These are phyloP conservation scores for Venturia oleaginea DNA, from an alignment of 2,329 filamentous ascomycete genomes.

Conservation along the genomic window DNA sequence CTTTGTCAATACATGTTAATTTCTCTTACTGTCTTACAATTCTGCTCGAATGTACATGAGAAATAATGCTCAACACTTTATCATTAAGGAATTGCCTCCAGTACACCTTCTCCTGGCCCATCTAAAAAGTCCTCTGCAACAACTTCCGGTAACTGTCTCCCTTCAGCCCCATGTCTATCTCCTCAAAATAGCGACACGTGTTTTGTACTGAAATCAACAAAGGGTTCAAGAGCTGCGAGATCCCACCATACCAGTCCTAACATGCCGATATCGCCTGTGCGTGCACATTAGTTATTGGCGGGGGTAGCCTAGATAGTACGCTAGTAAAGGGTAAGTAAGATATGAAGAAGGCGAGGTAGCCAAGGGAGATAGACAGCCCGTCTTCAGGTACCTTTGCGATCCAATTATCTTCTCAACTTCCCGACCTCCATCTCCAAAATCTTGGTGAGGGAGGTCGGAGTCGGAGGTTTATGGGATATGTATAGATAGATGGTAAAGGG, in stretches of 20 bases:
- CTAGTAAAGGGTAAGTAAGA: slow-evolving; percentile 22
- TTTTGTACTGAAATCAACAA: slow-evolving; percentile 53
- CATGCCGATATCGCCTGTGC: slow-evolving; percentile 49
- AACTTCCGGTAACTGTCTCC: slow-evolving; percentile 38
- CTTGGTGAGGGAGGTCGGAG: too few species aligned
- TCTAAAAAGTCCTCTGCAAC: not conserved
- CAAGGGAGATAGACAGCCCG: too few species aligned
- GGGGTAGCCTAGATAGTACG: slow-evolving; percentile 53
- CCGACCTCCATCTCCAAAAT: too few species aligned
- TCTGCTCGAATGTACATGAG: too few species aligned
- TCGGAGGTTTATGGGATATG: too few species aligned
- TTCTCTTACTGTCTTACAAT: too few species aligned
- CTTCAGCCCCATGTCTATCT: slow-evolving; percentile 46
- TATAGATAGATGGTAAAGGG: too few species aligned
- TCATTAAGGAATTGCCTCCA: not conserved
- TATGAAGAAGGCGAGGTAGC: too few species aligned
- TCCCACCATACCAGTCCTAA: slow-evolving; percentile 54
- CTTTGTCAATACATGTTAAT: too few species aligned
- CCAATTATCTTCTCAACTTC: too few species aligned
- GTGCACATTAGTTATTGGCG: slow-evolving; percentile 57
- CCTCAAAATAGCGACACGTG: slow-evolving; percentile 51
- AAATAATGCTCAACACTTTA: too few species aligned
- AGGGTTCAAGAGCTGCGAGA: slow-evolving; percentile 36
- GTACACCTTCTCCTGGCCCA: not conserved
- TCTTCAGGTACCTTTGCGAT: too few species aligned